These are phyloP conservation scores for Ophiostoma triangulosporum DNA, from an alignment of 2,329 filamentous ascomycete genomes.

Conservation along the genomic window DNA sequence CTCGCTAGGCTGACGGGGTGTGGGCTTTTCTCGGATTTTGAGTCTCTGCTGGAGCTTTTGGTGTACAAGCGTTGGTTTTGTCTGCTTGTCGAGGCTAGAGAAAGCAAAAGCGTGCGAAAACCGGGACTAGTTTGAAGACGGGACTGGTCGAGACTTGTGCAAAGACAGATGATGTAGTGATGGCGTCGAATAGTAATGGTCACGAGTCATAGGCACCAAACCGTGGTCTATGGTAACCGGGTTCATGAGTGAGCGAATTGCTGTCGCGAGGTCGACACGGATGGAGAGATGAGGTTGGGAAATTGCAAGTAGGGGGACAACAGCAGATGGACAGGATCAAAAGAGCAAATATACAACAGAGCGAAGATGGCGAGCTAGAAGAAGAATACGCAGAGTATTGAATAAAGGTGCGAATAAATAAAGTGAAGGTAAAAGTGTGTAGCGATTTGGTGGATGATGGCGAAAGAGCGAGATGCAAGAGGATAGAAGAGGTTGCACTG, in stretches of 20 bases:
- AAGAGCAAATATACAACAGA: no score
- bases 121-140: slow-evolving; percentile 7
- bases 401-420: neutral
- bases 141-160: neutral
- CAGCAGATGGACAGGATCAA: no score
- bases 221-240: neutral
- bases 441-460: neutral
- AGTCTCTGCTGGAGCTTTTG: slow-evolving; percentile 2
- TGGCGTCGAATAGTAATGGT: neutral
- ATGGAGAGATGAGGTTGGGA: neutral
- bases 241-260: neutral
- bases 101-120: slow-evolving; percentile 8
- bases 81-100: slow-evolving; percentile 5
- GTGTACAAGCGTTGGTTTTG: slow-evolving; percentile 5
- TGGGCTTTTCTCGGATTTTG: slow-evolving; percentile 6
- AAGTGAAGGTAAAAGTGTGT: neutral
- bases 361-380: neutral
- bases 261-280: neutral
- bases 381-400: neutral
- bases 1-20: slow-evolving; percentile 3
- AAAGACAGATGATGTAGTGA: neutral
- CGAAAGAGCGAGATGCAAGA: neutral
- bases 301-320: no score
- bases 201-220: neutral
- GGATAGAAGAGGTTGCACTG: neutral